These are phyloP conservation scores for Quercus agrifolia DNA, from an alignment of 306 rosid genomes.

Conservation along the genomic window DNA sequence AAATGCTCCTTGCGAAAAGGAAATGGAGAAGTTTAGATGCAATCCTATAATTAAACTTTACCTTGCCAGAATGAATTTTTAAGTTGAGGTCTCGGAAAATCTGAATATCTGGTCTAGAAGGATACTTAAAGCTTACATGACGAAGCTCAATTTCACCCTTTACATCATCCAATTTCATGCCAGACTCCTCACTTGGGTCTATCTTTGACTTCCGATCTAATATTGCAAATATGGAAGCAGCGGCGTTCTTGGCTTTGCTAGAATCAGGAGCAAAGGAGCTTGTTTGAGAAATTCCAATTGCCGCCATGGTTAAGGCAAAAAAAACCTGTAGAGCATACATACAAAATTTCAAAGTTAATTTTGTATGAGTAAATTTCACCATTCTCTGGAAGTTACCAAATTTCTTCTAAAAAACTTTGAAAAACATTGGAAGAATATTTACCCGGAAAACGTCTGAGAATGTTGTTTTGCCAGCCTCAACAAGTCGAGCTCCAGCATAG, in stretches of 20 bases:
- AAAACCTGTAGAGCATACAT: conserved; percentile 33
- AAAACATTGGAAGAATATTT: conserved; percentile 11
- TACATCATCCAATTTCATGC: conserved; percentile 28
- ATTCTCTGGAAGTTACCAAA: background rate
- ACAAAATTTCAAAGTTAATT: background rate
- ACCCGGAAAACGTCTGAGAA: conserved; percentile 57
- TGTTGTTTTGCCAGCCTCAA: conserved; percentile 40
- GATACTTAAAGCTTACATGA: conserved; percentile 41
- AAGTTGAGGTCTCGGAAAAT: conserved; percentile 40
- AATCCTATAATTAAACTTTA: background rate
- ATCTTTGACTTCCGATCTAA: conserved; percentile 34
- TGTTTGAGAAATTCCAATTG: conserved; percentile 35
- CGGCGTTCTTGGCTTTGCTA: conserved; percentile 36
- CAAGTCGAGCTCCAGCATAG: conserved; percentile 61
- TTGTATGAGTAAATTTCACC: background rate
- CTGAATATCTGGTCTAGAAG: conserved; percentile 37
- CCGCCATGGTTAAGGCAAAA: conserved; percentile 42
- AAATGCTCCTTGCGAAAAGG: background rate
- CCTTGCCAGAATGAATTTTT: conserved; percentile 42
- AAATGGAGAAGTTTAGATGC: background rate
- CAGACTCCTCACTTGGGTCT: conserved; percentile 39
- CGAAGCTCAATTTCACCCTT: conserved; percentile 38
- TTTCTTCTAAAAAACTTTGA: background rate
- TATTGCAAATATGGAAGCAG: conserved; percentile 36
- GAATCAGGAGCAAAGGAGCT: conserved; percentile 39